Conservation (phyloP, 2,329 filamentous ascomycete species). For the Arthroderma sp. region DNA sequence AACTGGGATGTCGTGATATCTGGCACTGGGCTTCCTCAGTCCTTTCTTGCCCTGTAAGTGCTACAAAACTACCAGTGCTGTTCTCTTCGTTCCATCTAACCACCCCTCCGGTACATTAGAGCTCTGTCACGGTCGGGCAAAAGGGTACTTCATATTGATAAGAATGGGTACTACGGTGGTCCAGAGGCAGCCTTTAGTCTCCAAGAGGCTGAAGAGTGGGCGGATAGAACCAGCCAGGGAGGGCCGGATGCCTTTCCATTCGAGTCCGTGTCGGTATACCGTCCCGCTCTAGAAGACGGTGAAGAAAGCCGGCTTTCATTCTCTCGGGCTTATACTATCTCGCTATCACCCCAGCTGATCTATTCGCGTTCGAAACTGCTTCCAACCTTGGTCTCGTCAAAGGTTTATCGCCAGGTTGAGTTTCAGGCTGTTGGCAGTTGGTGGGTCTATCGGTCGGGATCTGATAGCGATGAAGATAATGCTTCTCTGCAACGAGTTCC, state of each 20-base stretch:
- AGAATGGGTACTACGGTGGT: constrained; percentile 78
- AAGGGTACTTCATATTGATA: constrained; percentile 80
- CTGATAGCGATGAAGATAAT: constrained; percentile 5
- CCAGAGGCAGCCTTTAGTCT: constrained; percentile 74
- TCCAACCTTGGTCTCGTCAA: constrained; percentile 72
- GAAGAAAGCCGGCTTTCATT: constrained; percentile 21
- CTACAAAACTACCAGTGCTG: constrained; percentile 5
- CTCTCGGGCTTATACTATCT: constrained; percentile 66
- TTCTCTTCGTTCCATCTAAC: neutral
- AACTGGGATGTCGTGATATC: constrained; percentile 68
- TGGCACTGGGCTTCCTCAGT: constrained; percentile 66
- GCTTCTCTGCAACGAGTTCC: constrained; percentile 57
- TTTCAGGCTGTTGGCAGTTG: constrained; percentile 89
- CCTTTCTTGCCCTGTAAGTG: constrained; percentile 61
- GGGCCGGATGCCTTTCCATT: constrained; percentile 23
- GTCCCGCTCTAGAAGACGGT: constrained; percentile 11
- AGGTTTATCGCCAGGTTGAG: constrained; percentile 77
- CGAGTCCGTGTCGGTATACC: constrained; percentile 25
- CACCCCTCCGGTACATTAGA: constrained; percentile 39
- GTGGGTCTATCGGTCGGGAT: constrained; percentile 50
- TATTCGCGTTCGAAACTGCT: constrained; percentile 71
- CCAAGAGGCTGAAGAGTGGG: constrained; percentile 69
- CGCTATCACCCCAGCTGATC: constrained; percentile 73
- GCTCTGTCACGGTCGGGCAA: constrained; percentile 84
- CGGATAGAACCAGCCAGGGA: constrained; percentile 33